Conservation (phyloP, 2,329 filamentous ascomycete species). For the Sporothrix schenckii region DNA sequence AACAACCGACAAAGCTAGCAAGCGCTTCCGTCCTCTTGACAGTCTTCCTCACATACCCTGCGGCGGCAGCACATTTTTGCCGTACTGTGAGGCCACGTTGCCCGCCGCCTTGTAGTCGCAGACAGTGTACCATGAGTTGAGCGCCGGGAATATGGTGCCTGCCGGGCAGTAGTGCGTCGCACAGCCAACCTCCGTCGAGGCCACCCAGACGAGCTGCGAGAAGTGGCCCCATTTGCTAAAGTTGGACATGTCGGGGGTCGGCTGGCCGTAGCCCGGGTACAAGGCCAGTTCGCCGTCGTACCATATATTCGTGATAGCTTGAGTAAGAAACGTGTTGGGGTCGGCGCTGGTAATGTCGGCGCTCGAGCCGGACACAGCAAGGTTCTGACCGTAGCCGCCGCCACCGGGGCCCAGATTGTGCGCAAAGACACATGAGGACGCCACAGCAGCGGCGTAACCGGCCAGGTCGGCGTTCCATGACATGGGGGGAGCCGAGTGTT, state of each 20-base stretch:
- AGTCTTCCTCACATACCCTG: constrained; percentile 42
- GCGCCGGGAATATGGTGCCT: constrained; percentile 50
- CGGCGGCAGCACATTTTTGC: constrained; percentile 53
- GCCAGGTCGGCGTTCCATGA: constrained; percentile 68
- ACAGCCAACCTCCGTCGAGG: constrained; percentile 66
- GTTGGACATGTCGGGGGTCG: constrained; percentile 61
- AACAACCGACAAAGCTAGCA: background rate
- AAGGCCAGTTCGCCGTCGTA: constrained; percentile 76
- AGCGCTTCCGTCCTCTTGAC: constrained; percentile 26
- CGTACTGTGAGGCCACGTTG: constrained; percentile 57
- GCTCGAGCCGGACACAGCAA: constrained; percentile 65
- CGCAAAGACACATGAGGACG: constrained; percentile 68
- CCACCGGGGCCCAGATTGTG: constrained; percentile 70
- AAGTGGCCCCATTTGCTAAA: constrained; percentile 75
- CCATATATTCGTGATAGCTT: constrained; percentile 79
- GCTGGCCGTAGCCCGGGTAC: constrained; percentile 64
- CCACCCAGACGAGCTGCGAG: constrained; percentile 73
- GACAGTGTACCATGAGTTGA: constrained; percentile 74
- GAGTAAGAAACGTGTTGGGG: constrained; percentile 58
- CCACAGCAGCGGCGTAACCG: constrained; percentile 64
- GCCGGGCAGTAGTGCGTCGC: constrained; percentile 57
- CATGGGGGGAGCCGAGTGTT: constrained; percentile 72
- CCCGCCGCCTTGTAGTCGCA: constrained; percentile 79
- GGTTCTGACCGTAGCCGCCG: constrained; percentile 85
- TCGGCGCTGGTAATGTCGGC: constrained; percentile 52